Evolutionary conservation across 2,329 filamentous ascomycete genomes (phyloP), one percentile per base, ranked within the genome.

Genomic region (Neurospora crassa): DNA sequence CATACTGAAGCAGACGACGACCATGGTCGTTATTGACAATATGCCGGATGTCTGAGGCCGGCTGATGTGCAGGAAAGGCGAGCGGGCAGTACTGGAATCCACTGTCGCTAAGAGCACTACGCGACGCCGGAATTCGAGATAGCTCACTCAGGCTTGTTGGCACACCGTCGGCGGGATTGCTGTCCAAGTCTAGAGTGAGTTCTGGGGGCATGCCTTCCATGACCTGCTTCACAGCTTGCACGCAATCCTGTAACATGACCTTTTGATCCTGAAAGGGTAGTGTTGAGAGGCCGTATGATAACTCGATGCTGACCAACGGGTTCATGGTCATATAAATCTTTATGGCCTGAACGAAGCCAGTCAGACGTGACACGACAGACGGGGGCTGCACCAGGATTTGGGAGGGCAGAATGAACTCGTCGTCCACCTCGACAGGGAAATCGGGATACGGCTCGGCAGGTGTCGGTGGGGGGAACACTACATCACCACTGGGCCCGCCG

Each of bases 321-420:
- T 92, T 93, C 85, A 95, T 96, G 2, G 93, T 94, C 75, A 88
- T 87, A 79, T 93, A 96, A 43, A 96, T 89, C 69, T 90, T 88
- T 42, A 93, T 89, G 72, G 90, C 93, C 71, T 91, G 87, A 72
- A 94, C 94, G 83, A 96, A 97, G 0, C 92, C 94, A 0, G 91
- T 89, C 67, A 97, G 83, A 45, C 91, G 85, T 0, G 93, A 92
- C 1, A 94, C 82, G 1, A 86, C 83, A 5, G 88, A 89, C 20
- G 88, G 82, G 2, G 91, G 90, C 76, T 95, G 93, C 8, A 87
- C 84, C 41, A 91, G 86, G 69, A 95, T 88, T 73, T 92, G 88
- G 34, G 89, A 87, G 1, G 90, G 84, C 71, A 90, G 90, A 71
- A 97, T 92, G 77, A 89, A 94, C 71, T 91, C 89, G 79, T 97